Conservation (phyloP, 1,139 yeast species). For the Tardiomyces depauwii region DNA sequence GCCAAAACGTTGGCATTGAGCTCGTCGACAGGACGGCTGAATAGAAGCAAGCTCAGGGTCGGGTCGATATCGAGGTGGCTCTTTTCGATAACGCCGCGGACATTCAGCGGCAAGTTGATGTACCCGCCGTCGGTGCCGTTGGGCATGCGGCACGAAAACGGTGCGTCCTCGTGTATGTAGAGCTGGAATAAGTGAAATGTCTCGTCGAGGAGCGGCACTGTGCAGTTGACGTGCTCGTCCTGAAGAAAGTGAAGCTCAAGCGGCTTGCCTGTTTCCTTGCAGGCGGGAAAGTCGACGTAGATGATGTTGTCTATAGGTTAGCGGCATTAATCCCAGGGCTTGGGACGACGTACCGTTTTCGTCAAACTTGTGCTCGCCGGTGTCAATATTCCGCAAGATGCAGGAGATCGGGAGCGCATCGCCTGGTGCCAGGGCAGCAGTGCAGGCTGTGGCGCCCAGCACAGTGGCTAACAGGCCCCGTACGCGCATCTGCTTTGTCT, state of each 20-base stretch:
- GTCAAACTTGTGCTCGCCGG: conserved; percentile 67
- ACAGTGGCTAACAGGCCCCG: neutral
- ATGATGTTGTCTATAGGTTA: conserved; percentile 31
- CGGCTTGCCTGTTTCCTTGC: conserved; percentile 55
- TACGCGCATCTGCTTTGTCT: neutral
- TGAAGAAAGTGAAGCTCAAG: conserved; percentile 41
- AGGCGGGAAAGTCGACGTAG: conserved; percentile 47
- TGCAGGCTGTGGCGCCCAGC: neutral
- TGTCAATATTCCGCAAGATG: conserved; percentile 56
- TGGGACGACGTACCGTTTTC: conserved; percentile 26
- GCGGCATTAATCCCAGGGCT: too few relatives aligned
- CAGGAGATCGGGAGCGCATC: conserved; percentile 47
- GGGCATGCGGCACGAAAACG: conserved; percentile 59
- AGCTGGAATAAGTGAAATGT: conserved; percentile 62
- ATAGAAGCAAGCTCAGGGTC: conserved; percentile 41
- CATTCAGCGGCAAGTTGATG: conserved; percentile 23
- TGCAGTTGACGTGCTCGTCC: conserved; percentile 47
- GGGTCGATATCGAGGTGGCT: conserved; percentile 63
- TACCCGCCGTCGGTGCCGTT: neutral
- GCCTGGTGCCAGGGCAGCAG: conserved; percentile 18
- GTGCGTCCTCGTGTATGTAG: conserved; percentile 67
- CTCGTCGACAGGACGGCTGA: conserved; percentile 10
- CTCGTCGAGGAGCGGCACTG: conserved; percentile 55
- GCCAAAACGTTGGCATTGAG: conserved; percentile 8
- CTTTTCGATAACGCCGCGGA: conserved; percentile 59